Evolutionary conservation across 2,329 filamentous ascomycete species (phyloP).

Genomic region (Aspergillaceae sp.): DNA sequence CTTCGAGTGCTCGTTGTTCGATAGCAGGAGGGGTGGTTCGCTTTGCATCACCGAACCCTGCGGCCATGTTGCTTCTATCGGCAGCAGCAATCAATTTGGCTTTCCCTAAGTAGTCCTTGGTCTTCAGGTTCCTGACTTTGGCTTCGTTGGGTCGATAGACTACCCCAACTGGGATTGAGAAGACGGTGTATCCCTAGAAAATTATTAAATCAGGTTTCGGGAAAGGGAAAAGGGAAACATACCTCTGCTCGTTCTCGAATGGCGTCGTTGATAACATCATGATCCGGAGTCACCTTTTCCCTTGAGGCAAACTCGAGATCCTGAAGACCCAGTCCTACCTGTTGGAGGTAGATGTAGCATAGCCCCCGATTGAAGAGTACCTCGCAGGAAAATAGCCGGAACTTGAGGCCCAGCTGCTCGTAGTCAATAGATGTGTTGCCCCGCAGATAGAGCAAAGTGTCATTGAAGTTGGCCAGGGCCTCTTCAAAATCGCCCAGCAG

Average conservation of each 20-base stretch:
- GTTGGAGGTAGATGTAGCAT: conserved; percentile 94
- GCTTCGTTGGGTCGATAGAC: conserved; percentile 93
- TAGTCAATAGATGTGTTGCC: conserved; percentile 98
- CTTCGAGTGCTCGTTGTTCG: conserved; percentile 47
- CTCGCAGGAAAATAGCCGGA: conserved; percentile 95
- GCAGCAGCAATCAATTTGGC: conserved; percentile 86
- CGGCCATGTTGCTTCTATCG: conserved; percentile 59
- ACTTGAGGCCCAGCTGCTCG: conserved; percentile 86
- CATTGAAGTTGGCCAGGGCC: conserved; percentile 96
- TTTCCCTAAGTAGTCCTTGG: conserved; percentile 95
- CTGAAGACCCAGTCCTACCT: conserved; percentile 81
- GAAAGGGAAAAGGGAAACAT: conserved; percentile 11
- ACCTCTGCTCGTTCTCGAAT: conserved; percentile 90
- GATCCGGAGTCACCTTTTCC: conserved; percentile 92
- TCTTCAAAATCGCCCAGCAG: conserved; percentile 95
- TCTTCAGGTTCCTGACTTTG: conserved; percentile 96
- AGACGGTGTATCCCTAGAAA: conserved; percentile 84
- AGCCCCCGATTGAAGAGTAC: conserved; percentile 94
- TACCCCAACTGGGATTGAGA: conserved; percentile 93
- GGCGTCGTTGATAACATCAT: conserved; percentile 96
- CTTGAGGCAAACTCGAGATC: conserved; percentile 85
- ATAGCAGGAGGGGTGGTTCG: conserved; percentile 53
- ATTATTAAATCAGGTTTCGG: background rate
- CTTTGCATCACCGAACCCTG: conserved; percentile 47
- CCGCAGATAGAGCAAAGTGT: conserved; percentile 85